Evolutionary conservation across 495 filamentous ascomycete species (phyloP).

Genomic region (Aspergillus olivimuriae): DNA sequence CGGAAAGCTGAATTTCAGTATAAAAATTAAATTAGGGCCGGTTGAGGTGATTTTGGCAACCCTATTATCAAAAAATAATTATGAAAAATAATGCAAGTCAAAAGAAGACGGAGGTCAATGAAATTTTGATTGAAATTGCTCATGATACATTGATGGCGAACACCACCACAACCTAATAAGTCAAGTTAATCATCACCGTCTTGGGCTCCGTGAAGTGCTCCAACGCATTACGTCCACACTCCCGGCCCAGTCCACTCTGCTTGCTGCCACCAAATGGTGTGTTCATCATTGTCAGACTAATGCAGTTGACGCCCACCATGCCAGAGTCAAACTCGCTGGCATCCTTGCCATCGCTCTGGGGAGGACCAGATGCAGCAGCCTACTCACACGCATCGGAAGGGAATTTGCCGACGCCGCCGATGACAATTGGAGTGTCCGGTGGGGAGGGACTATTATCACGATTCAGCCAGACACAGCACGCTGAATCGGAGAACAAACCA

Average conservation of each 20-base stretch:
- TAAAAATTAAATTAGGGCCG: too few species aligned
- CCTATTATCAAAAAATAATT: too few species aligned
- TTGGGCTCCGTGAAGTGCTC: conserved; percentile 30
- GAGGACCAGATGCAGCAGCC: not conserved
- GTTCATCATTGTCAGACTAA: conserved; percentile 19
- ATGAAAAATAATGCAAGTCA: too few species aligned
- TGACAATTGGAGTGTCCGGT: not conserved
- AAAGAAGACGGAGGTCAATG: too few species aligned
- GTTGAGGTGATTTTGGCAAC: too few species aligned
- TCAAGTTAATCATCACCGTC: conserved; percentile 37
- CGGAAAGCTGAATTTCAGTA: too few species aligned
- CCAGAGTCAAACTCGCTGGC: not conserved
- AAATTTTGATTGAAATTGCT: too few species aligned
- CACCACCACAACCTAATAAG: too few species aligned
- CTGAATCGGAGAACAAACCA: too few species aligned
- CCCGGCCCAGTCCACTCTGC: conserved; percentile 43
- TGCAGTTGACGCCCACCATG: conserved; percentile 44
- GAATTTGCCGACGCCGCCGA: not conserved
- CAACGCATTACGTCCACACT: conserved; percentile 87
- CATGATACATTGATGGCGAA: too few species aligned
- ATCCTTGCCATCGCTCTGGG: not conserved
- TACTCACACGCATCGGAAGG: not conserved
- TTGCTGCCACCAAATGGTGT: conserved; percentile 46
- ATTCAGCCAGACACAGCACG: too few species aligned
- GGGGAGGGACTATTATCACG: too few species aligned